Evolutionary conservation across 345 rosid species (phyloP).

Genomic region (Geranium rotundifolium): DNA sequence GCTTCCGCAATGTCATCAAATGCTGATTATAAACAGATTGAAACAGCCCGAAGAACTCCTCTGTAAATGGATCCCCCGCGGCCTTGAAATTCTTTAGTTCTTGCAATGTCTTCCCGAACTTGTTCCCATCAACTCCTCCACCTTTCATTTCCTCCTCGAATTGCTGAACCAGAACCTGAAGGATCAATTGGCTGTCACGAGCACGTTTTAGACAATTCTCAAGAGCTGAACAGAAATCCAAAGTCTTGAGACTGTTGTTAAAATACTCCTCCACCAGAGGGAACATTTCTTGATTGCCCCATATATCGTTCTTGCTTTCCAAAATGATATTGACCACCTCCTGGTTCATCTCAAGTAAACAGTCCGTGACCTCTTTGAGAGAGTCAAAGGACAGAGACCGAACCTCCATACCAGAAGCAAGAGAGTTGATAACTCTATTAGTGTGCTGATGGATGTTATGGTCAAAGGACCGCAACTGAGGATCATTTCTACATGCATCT

Average conservation of each 20-base stretch:
- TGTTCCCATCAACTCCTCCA: conserved; percentile 23
- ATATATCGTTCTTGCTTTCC: conserved; percentile 55
- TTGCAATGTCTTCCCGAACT: conserved; percentile 47
- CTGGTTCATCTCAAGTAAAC: conserved; percentile 76
- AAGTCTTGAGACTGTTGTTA: conserved; percentile 44
- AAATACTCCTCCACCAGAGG: conserved; percentile 61
- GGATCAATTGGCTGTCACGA: conserved; percentile 49
- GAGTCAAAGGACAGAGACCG: conserved; percentile 61
- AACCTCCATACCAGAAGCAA: conserved; percentile 46
- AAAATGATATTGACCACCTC: conserved; percentile 67
- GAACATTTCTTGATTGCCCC: conserved; percentile 54
- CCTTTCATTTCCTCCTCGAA: conserved; percentile 41
- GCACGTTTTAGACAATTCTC: conserved; percentile 59
- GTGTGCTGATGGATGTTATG: conserved; percentile 49
- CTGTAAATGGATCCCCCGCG: conserved; percentile 57
- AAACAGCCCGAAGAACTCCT: conserved; percentile 49
- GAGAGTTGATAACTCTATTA: conserved; percentile 39
- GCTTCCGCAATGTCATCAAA: conserved; percentile 35
- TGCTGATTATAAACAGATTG: conserved; percentile 44
- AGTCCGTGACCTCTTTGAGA: conserved; percentile 52
- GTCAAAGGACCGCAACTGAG: conserved; percentile 61
- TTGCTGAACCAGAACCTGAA: conserved; percentile 49
- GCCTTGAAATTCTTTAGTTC: conserved; percentile 54
- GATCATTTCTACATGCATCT: conserved; percentile 61
- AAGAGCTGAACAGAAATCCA: conserved; percentile 70